phyloP scores from a whole-genome alignment of 1,284 basidiomycete species.

The Leccinum cinnamomeum region DNA sequence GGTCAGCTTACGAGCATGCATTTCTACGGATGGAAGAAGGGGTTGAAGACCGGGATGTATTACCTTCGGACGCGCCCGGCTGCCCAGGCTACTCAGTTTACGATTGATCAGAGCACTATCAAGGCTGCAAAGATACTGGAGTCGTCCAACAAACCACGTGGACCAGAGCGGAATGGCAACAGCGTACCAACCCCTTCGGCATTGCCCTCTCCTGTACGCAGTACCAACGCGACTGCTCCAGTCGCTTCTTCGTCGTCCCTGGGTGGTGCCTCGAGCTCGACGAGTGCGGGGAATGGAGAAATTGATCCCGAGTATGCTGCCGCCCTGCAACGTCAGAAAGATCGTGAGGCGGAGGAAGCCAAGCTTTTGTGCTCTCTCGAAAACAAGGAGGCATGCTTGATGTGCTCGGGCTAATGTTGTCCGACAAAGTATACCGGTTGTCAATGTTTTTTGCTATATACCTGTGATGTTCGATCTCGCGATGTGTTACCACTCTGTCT shows the following conservation, averaged over 20 bases:
- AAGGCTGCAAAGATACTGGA: conserved; percentile 68
- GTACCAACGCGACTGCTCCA: conserved; percentile 12
- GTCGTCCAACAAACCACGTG: conserved; percentile 25
- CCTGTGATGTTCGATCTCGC: conserved; percentile 2
- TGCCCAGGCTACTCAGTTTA: conserved; percentile 97
- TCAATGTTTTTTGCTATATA: conserved; percentile 7
- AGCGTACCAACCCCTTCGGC: conserved; percentile 39
- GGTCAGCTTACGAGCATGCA: conserved; percentile 99
- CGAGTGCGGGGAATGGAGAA: conserved; percentile 52
- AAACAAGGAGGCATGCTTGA: conserved; percentile 86
- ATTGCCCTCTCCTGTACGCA: conserved; percentile 36
- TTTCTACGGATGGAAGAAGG: conserved; percentile 99
- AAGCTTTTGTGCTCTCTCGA: conserved; percentile 82
- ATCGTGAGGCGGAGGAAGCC: conserved; percentile 80
- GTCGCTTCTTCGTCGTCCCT: conserved; percentile 26
- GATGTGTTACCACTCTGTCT: background rate
- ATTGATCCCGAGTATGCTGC: conserved; percentile 81
- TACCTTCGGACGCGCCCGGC: conserved; percentile 95
- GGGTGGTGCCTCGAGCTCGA: conserved; percentile 38
- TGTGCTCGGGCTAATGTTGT: conserved; percentile 73
- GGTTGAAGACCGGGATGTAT: conserved; percentile 98
- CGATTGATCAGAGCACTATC: conserved; percentile 82
- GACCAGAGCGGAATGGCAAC: conserved; percentile 18
- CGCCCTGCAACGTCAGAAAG: conserved; percentile 69
- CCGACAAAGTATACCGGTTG: background rate